Base-by-base conservation (phyloP, 1,284 basidiomycete species). In the Pascua guehoae region DNA sequence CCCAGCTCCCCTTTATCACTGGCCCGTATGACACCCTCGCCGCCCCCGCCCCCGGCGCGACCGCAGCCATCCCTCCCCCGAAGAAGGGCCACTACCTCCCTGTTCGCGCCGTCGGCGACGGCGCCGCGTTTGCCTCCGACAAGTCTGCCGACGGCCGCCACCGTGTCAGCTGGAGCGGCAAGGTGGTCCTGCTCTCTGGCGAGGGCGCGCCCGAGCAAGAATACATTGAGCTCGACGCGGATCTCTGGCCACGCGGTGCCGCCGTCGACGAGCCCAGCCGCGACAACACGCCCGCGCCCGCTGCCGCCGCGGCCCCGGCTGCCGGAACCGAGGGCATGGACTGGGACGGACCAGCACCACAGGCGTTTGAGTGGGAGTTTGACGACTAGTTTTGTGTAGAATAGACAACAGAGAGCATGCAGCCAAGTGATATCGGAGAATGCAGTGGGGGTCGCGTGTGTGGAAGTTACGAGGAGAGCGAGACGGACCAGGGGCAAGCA, bases 1-100 rank as follows among this genome's bases (percentile, higher is more conserved):
- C 87, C 0, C 96, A 99, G 76, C 80, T 96, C 39, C 81, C 85
- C 17, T 86, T 89, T 76, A 85, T 98, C 69, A 82, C 83, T 1
- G 62, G 62, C 17, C 62, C 62, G 5, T 63, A 56, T 51, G 62
- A 60, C 56, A 36, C 24, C 11, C 24, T 47, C 11, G 8, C 39
- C 3, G 16, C 52, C 32, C 14, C 57, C 8, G 36, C 43, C 8
- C 32, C 46, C 15, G 36, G 47, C 4, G 17, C 56, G 8, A 38
- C 42, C 8, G 43, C 55, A 4, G n/a, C 58, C 14, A 42, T 56
- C 17, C 24, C 24, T 32, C 49, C 51, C 32, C 57, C 60, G 40
- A 56, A 54, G 52, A 58, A 58, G 52, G 60, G 60, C 16, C 54
- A 53, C 11, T 63, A 60, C 56, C 51, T 47, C 16, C 62, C 62